Base-by-base conservation (phyloP, 2,329 filamentous ascomycete genomes). In the Xylariaceae sp. region DNA sequence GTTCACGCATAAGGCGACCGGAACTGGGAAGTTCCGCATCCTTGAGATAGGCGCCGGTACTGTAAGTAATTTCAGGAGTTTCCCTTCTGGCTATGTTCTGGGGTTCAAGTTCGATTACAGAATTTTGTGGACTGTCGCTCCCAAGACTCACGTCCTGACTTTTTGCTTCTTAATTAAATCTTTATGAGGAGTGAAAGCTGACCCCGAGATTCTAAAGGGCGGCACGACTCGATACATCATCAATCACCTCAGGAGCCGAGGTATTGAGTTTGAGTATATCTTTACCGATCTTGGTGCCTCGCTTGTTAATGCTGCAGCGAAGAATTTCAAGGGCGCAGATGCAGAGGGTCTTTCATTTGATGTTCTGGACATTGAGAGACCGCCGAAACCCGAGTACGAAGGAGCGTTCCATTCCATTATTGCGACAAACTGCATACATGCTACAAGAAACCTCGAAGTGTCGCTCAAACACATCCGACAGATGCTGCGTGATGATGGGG, bases 401-500 rank as follows among this genome's bases (percentile, higher is more conserved):
- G 40, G 41, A 1, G 40, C 21, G 3, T 60, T 47, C 23, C 46
- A 60, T 19, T 46, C 31, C 34, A 39, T 60, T 14, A 51, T 60
- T 4, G 45, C 56, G 16, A 56, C 46, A 2, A 59, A 59, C 19
- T 51, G 45, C 21, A 56, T 56, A 24, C 56, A 59, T 19, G 52
- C 56, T 7, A 59, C 51, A 12, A 39, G 45, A n/a, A 34, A 60
- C 23, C 46, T 60, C 1, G 47, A 48, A 3, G 19, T 26, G 2
- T 56, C 56, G 19, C 45, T 51, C 29, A 34, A 24, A 8, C 31
- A 56, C 3, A 21, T 59, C 16, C 46, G 52, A 1, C 5, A 21
- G 23, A 59, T 52, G 56, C 47, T 59, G 6, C 56, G 47, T 4
- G 52, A 55, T 6, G 52, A 56, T 29, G 56, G 56, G 14, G 52